Conservation (phyloP, 169 alveolate species). For the Babesia ovata region DNA sequence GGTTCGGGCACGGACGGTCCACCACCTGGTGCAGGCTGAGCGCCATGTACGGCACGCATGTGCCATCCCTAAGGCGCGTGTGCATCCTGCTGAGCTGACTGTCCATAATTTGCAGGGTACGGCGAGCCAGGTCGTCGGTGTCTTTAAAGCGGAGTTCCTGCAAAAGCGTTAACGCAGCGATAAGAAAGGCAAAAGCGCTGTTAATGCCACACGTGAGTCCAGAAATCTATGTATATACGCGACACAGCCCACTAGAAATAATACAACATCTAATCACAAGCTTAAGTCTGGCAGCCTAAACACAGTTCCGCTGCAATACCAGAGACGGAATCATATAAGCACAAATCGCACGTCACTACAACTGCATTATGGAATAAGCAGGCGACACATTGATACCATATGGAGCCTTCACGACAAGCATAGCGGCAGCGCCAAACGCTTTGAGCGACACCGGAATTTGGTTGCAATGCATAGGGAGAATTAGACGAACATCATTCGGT, state of each 20-base stretch:
- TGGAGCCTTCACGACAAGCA: too few species aligned
- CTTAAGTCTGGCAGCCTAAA: neutral
- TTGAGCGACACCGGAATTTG: too few species aligned
- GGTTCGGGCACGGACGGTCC: constrained; percentile 87
- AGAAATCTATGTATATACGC: neutral
- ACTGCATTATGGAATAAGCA: too few species aligned
- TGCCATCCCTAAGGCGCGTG: constrained; percentile 90
- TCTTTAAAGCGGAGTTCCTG: constrained; percentile 81
- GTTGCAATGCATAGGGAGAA: too few species aligned
- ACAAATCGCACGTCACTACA: too few species aligned
- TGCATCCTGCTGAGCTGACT: constrained; percentile 87
- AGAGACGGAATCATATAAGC: too few species aligned
- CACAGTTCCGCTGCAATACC: neutral
- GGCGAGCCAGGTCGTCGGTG: constrained; percentile 87
- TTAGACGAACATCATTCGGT: too few species aligned
- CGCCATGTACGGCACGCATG: constrained; percentile 87
- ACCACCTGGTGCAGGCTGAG: constrained; percentile 81
- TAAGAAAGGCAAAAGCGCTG: neutral
- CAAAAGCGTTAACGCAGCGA: neutral
- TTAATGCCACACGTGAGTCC: neutral
- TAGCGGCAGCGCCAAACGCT: too few species aligned
- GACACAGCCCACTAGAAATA: too few species aligned
- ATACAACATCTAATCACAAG: too few species aligned
- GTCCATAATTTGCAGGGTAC: constrained; percentile 89
- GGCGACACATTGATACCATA: too few species aligned